phyloP scores from a whole-genome alignment of 2,329 filamentous ascomycete species.

The Neofusicoccum cordaticola region DNA sequence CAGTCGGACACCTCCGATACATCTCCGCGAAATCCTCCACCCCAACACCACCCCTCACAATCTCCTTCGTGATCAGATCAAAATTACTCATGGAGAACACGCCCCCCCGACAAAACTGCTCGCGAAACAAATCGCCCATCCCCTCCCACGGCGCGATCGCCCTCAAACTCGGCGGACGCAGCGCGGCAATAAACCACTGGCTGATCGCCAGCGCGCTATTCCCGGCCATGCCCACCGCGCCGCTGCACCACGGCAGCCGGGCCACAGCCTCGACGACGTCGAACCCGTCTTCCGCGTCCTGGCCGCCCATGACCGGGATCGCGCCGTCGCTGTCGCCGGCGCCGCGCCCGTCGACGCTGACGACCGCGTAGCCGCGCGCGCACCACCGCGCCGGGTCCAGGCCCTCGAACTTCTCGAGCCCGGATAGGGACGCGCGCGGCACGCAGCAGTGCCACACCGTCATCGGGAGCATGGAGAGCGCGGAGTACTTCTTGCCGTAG shows the following conservation, averaged over 20 bases:
- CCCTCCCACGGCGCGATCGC: constrained; percentile 50
- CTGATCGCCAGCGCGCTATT: constrained; percentile 44
- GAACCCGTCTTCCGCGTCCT: constrained; percentile 47
- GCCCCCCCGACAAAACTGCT: constrained; percentile 44
- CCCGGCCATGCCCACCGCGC: constrained; percentile 43
- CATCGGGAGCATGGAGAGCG: constrained; percentile 39
- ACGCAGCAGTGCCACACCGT: constrained; percentile 41
- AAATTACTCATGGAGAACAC: constrained; percentile 40
- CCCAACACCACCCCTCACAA: constrained; percentile 33
- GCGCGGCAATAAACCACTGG: constrained; percentile 44
- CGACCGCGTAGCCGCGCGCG: constrained; percentile 33
- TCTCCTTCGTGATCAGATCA: constrained; percentile 41
- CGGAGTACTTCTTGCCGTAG: constrained; percentile 47
- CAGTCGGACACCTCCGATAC: constrained; percentile 35
- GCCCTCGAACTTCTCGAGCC: constrained; percentile 45
- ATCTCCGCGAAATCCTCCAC: constrained; percentile 45
- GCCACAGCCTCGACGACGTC: constrained; percentile 46
- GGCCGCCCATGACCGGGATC: constrained; percentile 40
- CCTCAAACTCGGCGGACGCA: constrained; percentile 42
- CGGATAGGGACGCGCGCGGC: too few species aligned
- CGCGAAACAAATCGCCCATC: constrained; percentile 46
- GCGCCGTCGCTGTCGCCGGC: constrained; percentile 34
- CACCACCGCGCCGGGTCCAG: constrained; percentile 40
- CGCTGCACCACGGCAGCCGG: constrained; percentile 45
- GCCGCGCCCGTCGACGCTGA: constrained; percentile 33